Evolutionary conservation across 495 filamentous ascomycete genomes (phyloP).

Genomic region (Talaromyces proteolyticus): DNA sequence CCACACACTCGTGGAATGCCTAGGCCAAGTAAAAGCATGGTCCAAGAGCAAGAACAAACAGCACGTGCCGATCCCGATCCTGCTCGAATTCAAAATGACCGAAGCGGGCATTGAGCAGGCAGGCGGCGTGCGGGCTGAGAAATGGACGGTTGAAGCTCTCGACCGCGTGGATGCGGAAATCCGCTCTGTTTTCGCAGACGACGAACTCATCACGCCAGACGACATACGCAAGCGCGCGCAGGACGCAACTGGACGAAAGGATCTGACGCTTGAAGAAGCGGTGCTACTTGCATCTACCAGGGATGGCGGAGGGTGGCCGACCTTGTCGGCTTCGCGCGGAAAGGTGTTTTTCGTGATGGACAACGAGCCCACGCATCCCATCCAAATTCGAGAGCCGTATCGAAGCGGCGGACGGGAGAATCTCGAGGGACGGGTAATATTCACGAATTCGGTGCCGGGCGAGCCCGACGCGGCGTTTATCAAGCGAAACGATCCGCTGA

Average conservation of each 20-base stretch:
- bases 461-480: constrained; percentile 6
- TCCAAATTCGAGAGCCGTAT: constrained; percentile 5
- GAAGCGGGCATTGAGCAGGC: constrained; percentile 1
- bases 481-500: constrained; percentile 5
- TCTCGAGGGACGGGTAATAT: constrained; percentile 5
- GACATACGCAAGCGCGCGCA: constrained; percentile 4
- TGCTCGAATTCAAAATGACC: constrained; percentile 7
- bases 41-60: not conserved
- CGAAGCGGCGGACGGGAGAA: not conserved
- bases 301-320: constrained; percentile 5
- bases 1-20: constrained; percentile 5
- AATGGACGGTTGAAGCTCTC: constrained; percentile 1
- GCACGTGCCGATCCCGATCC: constrained; percentile 5
- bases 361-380: constrained; percentile 6
- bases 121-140: constrained; percentile 1
- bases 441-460: constrained; percentile 5
- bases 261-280: constrained; percentile 5
- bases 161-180: constrained; percentile 5
- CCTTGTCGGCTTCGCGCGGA: constrained; percentile 1
- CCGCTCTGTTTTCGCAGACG: constrained; percentile 1
- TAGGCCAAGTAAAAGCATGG: constrained; percentile 5
- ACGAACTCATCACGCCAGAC: constrained; percentile 5
- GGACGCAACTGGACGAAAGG: not conserved
- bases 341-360: constrained; percentile 8
- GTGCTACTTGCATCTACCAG: not conserved